Evolutionary conservation across 306 rosid species (phyloP), one percentile per base, ranked within the genome.

Genomic region (Cucurbita pepo): DNA sequence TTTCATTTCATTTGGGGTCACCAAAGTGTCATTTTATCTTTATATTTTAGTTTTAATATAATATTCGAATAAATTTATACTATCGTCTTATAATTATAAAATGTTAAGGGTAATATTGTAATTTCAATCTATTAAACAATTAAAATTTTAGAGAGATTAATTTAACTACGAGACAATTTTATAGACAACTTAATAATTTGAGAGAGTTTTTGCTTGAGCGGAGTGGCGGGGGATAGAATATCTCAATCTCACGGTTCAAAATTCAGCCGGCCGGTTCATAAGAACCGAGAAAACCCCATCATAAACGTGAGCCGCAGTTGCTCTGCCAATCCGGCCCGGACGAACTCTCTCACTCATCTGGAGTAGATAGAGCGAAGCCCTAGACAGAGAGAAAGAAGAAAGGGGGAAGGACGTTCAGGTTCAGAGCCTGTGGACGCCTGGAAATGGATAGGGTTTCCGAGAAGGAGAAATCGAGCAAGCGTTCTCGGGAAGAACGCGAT

Each of bases 401-500:
- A 1, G 15, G 71, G 37, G 36, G 45, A 71, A 37, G 52, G 14
- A 55, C 22, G 1, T 53, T 18, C 12, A 19, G 19, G 44, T 10
- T 58, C n/a, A 36, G 61, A 64, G 16, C 15, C 53, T 25, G 64
- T 41, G 45, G 52, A 77, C 87, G 78, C 87, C 95, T 86, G 76
- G 67, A 59, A 81, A 90, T 93, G 97, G 90, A 85, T 50, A 40
- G 72, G 37, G 56, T 43, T 53, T 55, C 76, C 13, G 96, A 90
- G 70, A 83, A 81, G 78, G 90, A 85, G 11, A 88, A 81, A 82
- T 74, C 91, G 10, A 79, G 70, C 77, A 88, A 81, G 83, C 82
- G 87, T 62, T 78, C 77, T 54, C 71, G 92, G 21, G 89, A 85
- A 5, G 89, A 84, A 1, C 84, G 85, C 76, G 82, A 79, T 59